These are phyloP conservation scores for Botrytis fragariae DNA, from an alignment of 2,329 filamentous ascomycete species.

Conservation along the genomic window DNA sequence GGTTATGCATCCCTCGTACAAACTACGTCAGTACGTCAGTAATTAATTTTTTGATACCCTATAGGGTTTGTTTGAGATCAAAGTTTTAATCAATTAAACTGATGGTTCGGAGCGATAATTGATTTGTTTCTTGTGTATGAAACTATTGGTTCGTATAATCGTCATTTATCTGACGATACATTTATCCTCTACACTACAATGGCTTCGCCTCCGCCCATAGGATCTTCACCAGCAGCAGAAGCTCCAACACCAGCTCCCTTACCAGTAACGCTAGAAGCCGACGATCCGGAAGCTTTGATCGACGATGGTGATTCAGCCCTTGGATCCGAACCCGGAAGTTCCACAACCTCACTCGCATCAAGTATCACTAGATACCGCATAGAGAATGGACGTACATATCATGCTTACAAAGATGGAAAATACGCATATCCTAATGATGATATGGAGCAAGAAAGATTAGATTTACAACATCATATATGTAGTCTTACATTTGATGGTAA, in stretches of 20 bases:
- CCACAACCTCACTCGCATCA: slow-evolving; percentile 30
- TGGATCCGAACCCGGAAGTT: slow-evolving; percentile 13
- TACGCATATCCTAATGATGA: slow-evolving; percentile 54
- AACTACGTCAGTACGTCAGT: slow-evolving; percentile 13
- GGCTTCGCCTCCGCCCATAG: neutral
- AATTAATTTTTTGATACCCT: neutral
- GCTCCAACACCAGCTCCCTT: neutral
- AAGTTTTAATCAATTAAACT: neutral
- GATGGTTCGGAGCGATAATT: neutral
- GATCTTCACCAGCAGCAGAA: neutral
- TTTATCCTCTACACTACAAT: neutral
- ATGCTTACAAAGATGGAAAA: slow-evolving; percentile 34
- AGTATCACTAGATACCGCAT: slow-evolving; percentile 41
- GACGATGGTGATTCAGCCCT: slow-evolving; percentile 12
- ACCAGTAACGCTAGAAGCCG: slow-evolving; percentile 13
- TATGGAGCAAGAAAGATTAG: slow-evolving; percentile 52
- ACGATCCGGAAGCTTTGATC: neutral
- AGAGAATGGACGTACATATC: slow-evolving; percentile 44
- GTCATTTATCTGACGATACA: neutral
- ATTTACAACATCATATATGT: slow-evolving; percentile 29
- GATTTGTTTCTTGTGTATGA: neutral
- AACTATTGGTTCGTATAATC: neutral
- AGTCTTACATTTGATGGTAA: slow-evolving; percentile 4
- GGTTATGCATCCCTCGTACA: neutral
- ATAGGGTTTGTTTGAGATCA: neutral